A percentile compares a stretch with the other conserved stretches of the same genome.
These are phyloP conservation scores for Citeromyces hawaiiensis DNA, from an alignment of 1,139 yeast species.

Conservation along the genomic window DNA sequence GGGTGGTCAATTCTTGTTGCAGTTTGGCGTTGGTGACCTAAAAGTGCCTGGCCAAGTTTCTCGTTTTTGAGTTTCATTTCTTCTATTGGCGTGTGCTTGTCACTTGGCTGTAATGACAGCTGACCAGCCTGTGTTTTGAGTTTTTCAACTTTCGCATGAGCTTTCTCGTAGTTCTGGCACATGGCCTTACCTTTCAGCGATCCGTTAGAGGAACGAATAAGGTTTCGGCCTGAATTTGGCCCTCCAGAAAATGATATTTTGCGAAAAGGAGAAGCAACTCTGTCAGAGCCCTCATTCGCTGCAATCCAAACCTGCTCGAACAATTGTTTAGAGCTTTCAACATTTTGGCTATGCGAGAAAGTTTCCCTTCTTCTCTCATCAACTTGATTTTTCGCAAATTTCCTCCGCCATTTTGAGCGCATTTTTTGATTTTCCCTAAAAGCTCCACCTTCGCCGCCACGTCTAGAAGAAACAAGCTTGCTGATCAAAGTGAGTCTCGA, in stretches of 20 bases:
- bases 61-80: conserved; percentile 22
- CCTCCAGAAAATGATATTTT: neutral
- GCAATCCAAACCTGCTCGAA: neutral
- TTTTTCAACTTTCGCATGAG: neutral
- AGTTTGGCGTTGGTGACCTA: no score
- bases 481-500: neutral
- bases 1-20: no score
- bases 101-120: conserved; percentile 9
- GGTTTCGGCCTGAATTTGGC: neutral
- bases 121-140: neutral
- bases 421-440: neutral
- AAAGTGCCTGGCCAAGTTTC: conserved; percentile 13
- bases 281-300: neutral
- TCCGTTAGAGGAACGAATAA: neutral
- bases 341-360: neutral
- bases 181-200: neutral
- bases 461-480: neutral
- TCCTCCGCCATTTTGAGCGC: neutral
- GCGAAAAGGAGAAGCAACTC: neutral
- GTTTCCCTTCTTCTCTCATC: neutral
- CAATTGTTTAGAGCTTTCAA: neutral
- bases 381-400: neutral
- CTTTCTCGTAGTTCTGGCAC: neutral
- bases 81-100: conserved; percentile 8
- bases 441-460: neutral